Evolutionary conservation across 139 green algal genomes (phyloP).

Genomic region (Marvania coccoides): DNA sequence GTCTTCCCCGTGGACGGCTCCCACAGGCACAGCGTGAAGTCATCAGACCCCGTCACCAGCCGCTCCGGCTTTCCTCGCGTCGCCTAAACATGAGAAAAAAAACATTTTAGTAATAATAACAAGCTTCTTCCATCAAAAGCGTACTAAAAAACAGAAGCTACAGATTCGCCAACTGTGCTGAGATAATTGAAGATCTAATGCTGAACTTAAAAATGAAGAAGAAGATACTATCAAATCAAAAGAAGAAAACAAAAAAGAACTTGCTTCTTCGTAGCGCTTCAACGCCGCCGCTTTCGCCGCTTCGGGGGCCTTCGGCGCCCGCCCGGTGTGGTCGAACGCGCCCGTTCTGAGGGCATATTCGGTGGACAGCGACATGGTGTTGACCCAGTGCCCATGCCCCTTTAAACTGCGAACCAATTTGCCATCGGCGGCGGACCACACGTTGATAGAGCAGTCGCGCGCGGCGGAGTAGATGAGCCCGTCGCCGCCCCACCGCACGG

Average conservation of each 20-base stretch:
- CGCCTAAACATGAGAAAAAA: too few species aligned
- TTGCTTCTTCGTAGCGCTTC: conserved; percentile 60
- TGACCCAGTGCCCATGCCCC: conserved; percentile 98
- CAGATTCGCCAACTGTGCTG: too few species aligned
- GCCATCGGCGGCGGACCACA: conserved; percentile 78
- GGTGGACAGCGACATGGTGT: conserved; percentile 82
- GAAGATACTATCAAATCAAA: too few species aligned
- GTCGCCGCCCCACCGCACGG: conserved; percentile 88
- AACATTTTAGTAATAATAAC: too few species aligned
- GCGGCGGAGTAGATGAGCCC: conserved; percentile 82
- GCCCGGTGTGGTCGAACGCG: conserved; percentile 82
- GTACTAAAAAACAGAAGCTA: too few species aligned
- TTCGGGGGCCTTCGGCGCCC: conserved; percentile 25
- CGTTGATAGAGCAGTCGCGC: conserved; percentile 80
- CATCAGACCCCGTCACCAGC: conserved; percentile 89
- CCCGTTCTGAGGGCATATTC: conserved; percentile 85
- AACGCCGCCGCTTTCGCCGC: conserved; percentile 37
- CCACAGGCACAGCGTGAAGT: conserved; percentile 98
- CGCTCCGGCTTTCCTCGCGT: conserved; percentile 61
- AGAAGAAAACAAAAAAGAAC: too few species aligned
- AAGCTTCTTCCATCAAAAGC: too few species aligned
- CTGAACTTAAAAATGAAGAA: too few species aligned
- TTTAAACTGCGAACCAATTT: conserved; percentile 71
- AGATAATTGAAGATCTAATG: too few species aligned
- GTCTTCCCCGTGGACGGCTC: conserved; percentile 57